Evolutionary conservation across 2,329 filamentous ascomycete genomes (phyloP), one percentile per base, ranked within the genome.

Genomic region (Claviceps fusiformis): DNA sequence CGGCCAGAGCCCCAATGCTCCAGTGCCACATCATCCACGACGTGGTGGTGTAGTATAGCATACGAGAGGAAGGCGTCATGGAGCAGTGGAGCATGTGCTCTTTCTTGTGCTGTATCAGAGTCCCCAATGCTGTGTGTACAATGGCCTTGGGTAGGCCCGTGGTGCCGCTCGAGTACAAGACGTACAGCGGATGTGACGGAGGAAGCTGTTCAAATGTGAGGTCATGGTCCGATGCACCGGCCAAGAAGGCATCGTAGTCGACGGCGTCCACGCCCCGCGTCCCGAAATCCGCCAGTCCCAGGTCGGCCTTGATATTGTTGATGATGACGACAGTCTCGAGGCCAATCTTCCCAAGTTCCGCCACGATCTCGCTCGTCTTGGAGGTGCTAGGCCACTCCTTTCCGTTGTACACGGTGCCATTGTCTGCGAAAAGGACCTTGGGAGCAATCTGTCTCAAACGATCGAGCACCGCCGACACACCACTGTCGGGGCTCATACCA

Each of bases 11-110:
- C 1, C 89, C 92, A 24, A 96, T 80, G 45, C 91, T 84, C 91
- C 92, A 97, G 68, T 97, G 92, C 90, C 91, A 96, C 92, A 97
- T 97, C 91, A 98, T 97, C 93, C 91, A 96, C 0, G 89, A 95
- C 11, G 86, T 90, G 3, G 91, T 96, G 1, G 90, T 95, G 72
- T 91, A 96, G 73, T 96, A 96, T 69, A 96, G 87, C 65, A 96
- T 77, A 24, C 85, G 80, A 46, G 90, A 88, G 2, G 76, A 73
- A 0, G 85, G 78, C 9, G 78, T 76, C 59, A 98, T 82, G 27
- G 90, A 89, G 67, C 87, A 88, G 67, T 97, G 92, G 3, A 97
- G 76, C 50, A 86, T 79, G 66, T 95, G 91, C 67, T 97, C 93
- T 68, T 98, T 98, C 71, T 97, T 97, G 73, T 97, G 93, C 68